These are phyloP conservation scores for Calonectria naviculata DNA, from an alignment of 2,329 filamentous ascomycete species.

Conservation along the genomic window DNA sequence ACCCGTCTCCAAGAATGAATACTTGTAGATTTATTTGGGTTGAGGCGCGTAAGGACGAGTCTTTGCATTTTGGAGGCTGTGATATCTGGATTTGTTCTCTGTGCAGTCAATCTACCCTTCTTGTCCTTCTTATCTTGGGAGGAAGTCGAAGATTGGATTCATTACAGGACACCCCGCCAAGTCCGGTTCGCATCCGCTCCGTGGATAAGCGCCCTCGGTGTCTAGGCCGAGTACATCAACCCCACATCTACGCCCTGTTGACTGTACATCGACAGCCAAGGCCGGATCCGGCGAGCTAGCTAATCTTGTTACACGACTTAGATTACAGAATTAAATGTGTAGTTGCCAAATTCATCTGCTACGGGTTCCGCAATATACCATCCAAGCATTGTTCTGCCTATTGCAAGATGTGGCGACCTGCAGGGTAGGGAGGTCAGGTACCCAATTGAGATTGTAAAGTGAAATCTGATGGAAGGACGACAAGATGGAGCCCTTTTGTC, in stretches of 20 bases:
- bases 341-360: too few relatives aligned
- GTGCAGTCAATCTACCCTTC: not conserved
- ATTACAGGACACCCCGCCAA: not conserved
- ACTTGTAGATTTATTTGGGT: not conserved
- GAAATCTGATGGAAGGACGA: too few relatives aligned
- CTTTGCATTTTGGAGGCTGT: not conserved
- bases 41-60: not conserved
- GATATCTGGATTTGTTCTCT: not conserved
- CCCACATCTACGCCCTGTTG: not conserved
- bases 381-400: too few relatives aligned
- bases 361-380: too few relatives aligned
- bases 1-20: not conserved
- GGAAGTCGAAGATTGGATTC: not conserved
- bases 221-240: not conserved
- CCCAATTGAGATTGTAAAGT: too few relatives aligned
- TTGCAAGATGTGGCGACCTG: too few relatives aligned
- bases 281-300: not conserved
- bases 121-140: not conserved
- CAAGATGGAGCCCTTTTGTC: too few relatives aligned
- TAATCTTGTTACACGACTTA: not conserved
- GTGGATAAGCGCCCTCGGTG: slow-evolving; percentile 5
- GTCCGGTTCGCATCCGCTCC: not conserved
- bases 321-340: too few relatives aligned
- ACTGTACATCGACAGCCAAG: not conserved
- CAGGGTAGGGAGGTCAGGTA: too few relatives aligned